Evolutionary conservation across 2,329 filamentous ascomycete species (phyloP), one percentile per base, ranked within the genome.

Genomic region (Pseudogymnoascus sp.): DNA sequence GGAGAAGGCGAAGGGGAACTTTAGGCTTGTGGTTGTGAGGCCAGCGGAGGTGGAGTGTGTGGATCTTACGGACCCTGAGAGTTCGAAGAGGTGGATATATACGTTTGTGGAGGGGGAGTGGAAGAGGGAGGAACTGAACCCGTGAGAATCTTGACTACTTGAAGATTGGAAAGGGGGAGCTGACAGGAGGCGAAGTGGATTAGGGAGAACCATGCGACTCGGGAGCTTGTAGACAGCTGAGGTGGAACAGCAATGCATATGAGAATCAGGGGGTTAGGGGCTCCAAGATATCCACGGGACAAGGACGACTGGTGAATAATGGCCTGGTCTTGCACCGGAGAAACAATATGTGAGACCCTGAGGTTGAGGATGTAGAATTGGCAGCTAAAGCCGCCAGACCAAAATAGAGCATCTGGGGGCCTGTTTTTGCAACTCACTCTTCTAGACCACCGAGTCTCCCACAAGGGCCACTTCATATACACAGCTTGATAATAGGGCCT

Each of bases 11-110:
- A 79, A 87, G 67, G 78, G 77, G 69, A 87, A 90, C 72, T 90
- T 90, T 72, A 78, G 93, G 61, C 90, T 96, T 0, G 90, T 96
- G 3, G 87, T 95, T 71, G 95, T 99, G 72, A 85, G 87, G 59
- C 87, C 96, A 0, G 82, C 86, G 60, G 81, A 84, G 65, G 84
- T 91, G 12, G 87, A 90, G 72, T 77, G 80, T 66, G 75, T 87
- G 23, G 85, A 90, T 73, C 71, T 90, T 25, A 64, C 62, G 41
- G 81, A 86, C 69, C 81, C 84, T 0, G 79, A 78, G 23, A 82
- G 79, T 68, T 76, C 79, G n/a, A 76, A 80, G 62, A 78, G 88
- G 65, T 83, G 81, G 73, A 77, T 76, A 64, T 89, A 85, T 75
- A 84, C 79, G 23, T 82, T 82, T 70, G 76, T 81, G 58, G 75